Percentiles rank a stretch among this genome's conserved stretches.
These are phyloP conservation scores for Hypoxylon crocopeplum DNA, from an alignment of 495 filamentous ascomycete genomes.

Conservation along the genomic window DNA sequence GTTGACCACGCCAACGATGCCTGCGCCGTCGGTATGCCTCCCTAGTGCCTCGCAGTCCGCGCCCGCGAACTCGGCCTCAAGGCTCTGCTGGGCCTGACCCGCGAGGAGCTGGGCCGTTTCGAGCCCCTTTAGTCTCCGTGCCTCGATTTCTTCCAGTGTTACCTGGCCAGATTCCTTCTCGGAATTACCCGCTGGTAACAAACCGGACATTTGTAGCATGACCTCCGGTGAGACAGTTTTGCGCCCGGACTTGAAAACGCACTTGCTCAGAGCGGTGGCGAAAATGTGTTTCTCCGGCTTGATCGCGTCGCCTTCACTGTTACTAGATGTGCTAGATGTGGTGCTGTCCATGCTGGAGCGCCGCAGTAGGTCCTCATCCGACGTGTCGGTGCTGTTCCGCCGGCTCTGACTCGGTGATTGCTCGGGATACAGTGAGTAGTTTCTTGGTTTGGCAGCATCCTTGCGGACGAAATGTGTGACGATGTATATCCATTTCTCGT, in stretches of 20 bases:
- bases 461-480: slow-evolving; percentile 73
- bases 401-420: slow-evolving; percentile 26
- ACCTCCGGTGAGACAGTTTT: slow-evolving; percentile 83
- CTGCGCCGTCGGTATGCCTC: slow-evolving; percentile 42
- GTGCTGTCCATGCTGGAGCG: slow-evolving; percentile 8
- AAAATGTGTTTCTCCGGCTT: slow-evolving; percentile 64
- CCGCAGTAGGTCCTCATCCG: slow-evolving; percentile 14
- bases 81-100: slow-evolving; percentile 51
- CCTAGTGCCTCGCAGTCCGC: slow-evolving; percentile 48
- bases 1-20: slow-evolving; percentile 41
- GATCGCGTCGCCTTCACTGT: slow-evolving; percentile 49
- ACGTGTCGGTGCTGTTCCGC: slow-evolving; percentile 36
- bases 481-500: slow-evolving; percentile 84
- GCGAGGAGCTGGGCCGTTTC: slow-evolving; percentile 59
- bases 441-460: slow-evolving; percentile 58
- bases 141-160: slow-evolving; percentile 64
- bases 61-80: slow-evolving; percentile 51
- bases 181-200: slow-evolving; percentile 61
- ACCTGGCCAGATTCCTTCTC: slow-evolving; percentile 43
- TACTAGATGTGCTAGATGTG: slow-evolving; percentile 27
- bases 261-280: slow-evolving; percentile 81
- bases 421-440: slow-evolving; percentile 54
- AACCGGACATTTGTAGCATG: slow-evolving; percentile 67
- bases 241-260: slow-evolving; percentile 87
- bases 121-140: slow-evolving; percentile 62